Base-by-base conservation (phyloP, 2,329 filamentous ascomycete genomes). In the Fusarium mexicanum region DNA sequence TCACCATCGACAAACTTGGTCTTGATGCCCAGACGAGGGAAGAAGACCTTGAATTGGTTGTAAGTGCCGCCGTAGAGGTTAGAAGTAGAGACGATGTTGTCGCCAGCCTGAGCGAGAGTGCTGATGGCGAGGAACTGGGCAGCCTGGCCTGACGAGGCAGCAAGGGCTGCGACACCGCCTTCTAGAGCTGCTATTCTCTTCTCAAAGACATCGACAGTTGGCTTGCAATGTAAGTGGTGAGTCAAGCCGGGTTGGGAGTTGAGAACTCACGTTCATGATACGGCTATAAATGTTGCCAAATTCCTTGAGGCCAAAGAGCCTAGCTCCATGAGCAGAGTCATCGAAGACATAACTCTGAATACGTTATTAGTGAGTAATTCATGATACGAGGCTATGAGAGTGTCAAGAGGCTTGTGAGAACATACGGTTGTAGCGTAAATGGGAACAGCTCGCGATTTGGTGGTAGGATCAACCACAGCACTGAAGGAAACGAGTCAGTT, bases 251-350 rank as follows among this genome's bases (percentile, higher is more conserved):
- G 8, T 5, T 44, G 22, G 37, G 16, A 41, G 14, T 43, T 20
- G 26, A 17, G 22, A 20, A 24, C 90, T 80, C 80, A 94, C 93
- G 84, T 98, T 98, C 93, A 94, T 94, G 79, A 99, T 95, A 74
- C 96, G 94, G 83, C 92, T 96, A 88, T 99, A 99, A 83, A 98
- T 97, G 86, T 98, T 98, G 84, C 95, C 96, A 79, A 94, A 93
- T 85, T 98, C 95, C 86, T 98, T 97, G 83, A 99, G 93, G 81
- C 94, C 94, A 81, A 99, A 99, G 47, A 99, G 92, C 82, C 95
- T 92, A 64, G 96, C 96, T 71, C 94, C 96, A 80, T 98, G 96
- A 57, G 95, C 96, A 59, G 94, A 98, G 86, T 98, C 94, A 90
- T 98, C 93, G 90, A 99, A 99, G 61, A 91, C 91, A 84, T 87